phyloP scores from a whole-genome alignment of 305 asterid species.

The Solanum hybrid region DNA sequence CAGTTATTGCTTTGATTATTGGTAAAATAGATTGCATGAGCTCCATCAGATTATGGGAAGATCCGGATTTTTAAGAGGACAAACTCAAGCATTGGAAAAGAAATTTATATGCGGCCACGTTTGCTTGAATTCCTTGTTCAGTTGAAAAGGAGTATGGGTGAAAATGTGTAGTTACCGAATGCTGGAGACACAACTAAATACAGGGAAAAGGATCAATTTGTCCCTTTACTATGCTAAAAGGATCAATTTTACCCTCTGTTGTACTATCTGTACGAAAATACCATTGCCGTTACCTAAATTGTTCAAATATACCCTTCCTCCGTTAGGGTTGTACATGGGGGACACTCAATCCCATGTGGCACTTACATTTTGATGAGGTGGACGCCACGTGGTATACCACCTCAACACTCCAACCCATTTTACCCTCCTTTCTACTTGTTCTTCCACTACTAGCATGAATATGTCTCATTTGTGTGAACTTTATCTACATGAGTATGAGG shows the following conservation, averaged over 20 bases:
- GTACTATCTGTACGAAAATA: not conserved
- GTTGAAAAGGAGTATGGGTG: not conserved
- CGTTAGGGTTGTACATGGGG: not conserved
- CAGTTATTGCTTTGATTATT: not conserved
- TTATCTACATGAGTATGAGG: constrained; percentile 31
- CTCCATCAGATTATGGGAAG: not conserved
- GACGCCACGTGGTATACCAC: not conserved
- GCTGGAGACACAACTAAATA: not conserved
- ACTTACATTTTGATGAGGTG: not conserved
- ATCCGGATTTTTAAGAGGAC: not conserved
- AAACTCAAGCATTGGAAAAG: not conserved
- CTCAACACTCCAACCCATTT: not conserved
- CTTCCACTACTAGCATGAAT: not conserved
- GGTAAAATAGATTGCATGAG: not conserved
- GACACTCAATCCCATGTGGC: not conserved
- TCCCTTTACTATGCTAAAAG: not conserved
- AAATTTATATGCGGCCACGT: not conserved
- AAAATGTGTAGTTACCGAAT: not conserved
- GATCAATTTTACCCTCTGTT: not conserved
- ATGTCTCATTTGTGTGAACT: not conserved
- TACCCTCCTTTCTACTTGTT: not conserved
- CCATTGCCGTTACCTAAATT: not conserved
- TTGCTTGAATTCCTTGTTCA: not conserved
- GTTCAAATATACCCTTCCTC: not conserved
- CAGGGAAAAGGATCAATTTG: not conserved